Evolutionary conservation across 2,329 filamentous ascomycete species (phyloP).

Genomic region (Thelonectria rubi): DNA sequence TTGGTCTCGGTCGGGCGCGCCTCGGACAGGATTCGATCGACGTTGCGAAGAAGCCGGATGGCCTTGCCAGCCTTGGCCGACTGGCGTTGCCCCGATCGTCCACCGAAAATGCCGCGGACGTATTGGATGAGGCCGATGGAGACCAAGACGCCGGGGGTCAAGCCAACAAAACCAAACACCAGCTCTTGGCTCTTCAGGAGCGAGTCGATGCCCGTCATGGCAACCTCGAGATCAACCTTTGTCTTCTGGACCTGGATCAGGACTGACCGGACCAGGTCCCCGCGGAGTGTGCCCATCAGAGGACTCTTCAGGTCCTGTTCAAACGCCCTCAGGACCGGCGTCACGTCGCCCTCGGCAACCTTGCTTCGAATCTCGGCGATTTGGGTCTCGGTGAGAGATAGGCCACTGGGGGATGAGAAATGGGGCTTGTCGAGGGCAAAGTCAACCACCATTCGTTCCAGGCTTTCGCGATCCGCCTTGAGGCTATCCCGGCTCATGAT

Average conservation of each 20-base stretch:
- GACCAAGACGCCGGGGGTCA: slow-evolving; percentile 93
- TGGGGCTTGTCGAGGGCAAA: slow-evolving; percentile 87
- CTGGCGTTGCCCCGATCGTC: slow-evolving; percentile 72
- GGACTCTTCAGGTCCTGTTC: slow-evolving; percentile 87
- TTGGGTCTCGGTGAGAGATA: slow-evolving; percentile 71
- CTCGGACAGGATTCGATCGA: slow-evolving; percentile 80
- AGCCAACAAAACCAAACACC: slow-evolving; percentile 95
- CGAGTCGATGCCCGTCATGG: slow-evolving; percentile 93
- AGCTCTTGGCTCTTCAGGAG: slow-evolving; percentile 95
- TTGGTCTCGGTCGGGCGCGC: slow-evolving; percentile 75
- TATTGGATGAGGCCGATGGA: slow-evolving; percentile 79
- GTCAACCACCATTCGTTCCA: slow-evolving; percentile 98
- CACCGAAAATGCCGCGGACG: slow-evolving; percentile 73
- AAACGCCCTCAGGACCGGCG: slow-evolving; percentile 88
- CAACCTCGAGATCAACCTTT: slow-evolving; percentile 96
- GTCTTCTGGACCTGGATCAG: slow-evolving; percentile 98
- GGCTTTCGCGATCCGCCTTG: slow-evolving; percentile 85
- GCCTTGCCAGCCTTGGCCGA: slow-evolving; percentile 74
- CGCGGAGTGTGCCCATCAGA: slow-evolving; percentile 81
- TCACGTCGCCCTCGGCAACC: slow-evolving; percentile 91
- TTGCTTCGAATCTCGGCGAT: slow-evolving; percentile 79
- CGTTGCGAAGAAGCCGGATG: slow-evolving; percentile 82
- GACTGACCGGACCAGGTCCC: slow-evolving; percentile 88
- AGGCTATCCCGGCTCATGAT: slow-evolving; percentile 96
- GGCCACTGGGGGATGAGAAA: slow-evolving; percentile 56